Evolutionary conservation across 306 rosid species (phyloP).

Genomic region (Neltuma alba): DNA sequence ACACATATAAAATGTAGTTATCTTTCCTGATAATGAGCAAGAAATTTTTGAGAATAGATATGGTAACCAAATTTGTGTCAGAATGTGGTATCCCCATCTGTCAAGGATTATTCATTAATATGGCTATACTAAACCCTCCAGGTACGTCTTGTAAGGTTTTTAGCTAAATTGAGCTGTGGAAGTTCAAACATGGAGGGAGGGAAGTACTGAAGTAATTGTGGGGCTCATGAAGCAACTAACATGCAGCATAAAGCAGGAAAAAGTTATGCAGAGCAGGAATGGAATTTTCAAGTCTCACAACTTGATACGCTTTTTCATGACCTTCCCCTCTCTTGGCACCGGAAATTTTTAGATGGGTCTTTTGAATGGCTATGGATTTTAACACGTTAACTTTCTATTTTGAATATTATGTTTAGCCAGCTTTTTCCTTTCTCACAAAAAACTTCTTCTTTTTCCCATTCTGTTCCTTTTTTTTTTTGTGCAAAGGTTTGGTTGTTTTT

Average conservation of each 20-base stretch:
- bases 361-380: constrained; percentile 30
- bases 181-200: constrained; percentile 26
- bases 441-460: constrained; percentile 38
- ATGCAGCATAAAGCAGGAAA: constrained; percentile 15
- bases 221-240: constrained; percentile 11
- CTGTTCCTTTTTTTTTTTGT: not conserved
- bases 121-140: constrained; percentile 5
- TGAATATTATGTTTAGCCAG: constrained; percentile 22
- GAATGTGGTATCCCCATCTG: constrained; percentile 32
- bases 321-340: constrained; percentile 31
- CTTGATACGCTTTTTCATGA: constrained; percentile 26
- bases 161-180: constrained; percentile 26
- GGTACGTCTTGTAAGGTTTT: constrained; percentile 13
- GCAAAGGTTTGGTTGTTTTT: constrained; percentile 25
- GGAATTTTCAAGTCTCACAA: not conserved
- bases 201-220: constrained; percentile 11
- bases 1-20: constrained; percentile 27
- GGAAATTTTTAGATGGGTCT: constrained; percentile 28
- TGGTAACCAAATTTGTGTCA: constrained; percentile 40
- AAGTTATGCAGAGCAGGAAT: constrained; percentile 22
- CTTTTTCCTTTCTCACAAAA: constrained; percentile 24
- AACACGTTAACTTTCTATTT: constrained; percentile 49
- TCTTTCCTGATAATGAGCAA: constrained; percentile 18
- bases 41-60: constrained; percentile 35
- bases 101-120: constrained; percentile 28